A percentile compares a stretch with the other conserved stretches of the same genome.
phyloP scores from a whole-genome alignment of 306 rosid genomes.

The Sophora flavescens region DNA sequence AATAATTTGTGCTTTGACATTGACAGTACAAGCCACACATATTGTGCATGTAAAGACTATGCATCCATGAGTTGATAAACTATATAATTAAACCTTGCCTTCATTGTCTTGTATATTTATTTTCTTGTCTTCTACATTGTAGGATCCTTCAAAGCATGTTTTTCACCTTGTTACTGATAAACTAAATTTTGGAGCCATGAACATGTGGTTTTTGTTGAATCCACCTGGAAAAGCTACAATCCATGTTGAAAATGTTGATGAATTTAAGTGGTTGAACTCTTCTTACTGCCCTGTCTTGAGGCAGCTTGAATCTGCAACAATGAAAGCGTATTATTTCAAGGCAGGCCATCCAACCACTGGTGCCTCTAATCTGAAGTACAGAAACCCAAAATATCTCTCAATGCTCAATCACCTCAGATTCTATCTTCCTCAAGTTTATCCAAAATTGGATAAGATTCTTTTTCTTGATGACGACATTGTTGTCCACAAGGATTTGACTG shows the following conservation, averaged over 20 bases:
- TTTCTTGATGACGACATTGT: conserved; percentile 98
- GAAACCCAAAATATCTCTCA: conserved; percentile 96
- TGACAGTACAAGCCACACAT: background rate
- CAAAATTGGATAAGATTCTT: conserved; percentile 86
- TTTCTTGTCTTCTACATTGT: conserved; percentile 52
- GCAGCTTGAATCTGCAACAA: conserved; percentile 91
- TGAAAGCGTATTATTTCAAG: conserved; percentile 95
- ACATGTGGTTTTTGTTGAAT: conserved; percentile 96
- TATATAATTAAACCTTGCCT: conserved; percentile 25
- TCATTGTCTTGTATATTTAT: conserved; percentile 41
- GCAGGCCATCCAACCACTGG: conserved; percentile 86
- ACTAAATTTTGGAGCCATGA: conserved; percentile 96
- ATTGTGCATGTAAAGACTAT: conserved; percentile 10
- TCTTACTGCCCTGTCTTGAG: conserved; percentile 92
- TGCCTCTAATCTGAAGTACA: conserved; percentile 93
- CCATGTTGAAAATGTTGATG: conserved; percentile 93
- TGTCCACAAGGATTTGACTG: conserved; percentile 96
- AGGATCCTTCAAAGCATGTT: conserved; percentile 97
- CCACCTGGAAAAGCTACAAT: conserved; percentile 97
- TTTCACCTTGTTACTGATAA: conserved; percentile 96
- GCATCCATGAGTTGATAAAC: conserved; percentile 11
- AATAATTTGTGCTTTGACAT: conserved; percentile 11
- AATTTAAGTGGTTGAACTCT: conserved; percentile 93
- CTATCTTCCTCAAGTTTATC: conserved; percentile 97
- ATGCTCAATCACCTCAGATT: conserved; percentile 97